Base-by-base conservation (phyloP, 345 rosid species). In the Eucalyptus pumila region DNA sequence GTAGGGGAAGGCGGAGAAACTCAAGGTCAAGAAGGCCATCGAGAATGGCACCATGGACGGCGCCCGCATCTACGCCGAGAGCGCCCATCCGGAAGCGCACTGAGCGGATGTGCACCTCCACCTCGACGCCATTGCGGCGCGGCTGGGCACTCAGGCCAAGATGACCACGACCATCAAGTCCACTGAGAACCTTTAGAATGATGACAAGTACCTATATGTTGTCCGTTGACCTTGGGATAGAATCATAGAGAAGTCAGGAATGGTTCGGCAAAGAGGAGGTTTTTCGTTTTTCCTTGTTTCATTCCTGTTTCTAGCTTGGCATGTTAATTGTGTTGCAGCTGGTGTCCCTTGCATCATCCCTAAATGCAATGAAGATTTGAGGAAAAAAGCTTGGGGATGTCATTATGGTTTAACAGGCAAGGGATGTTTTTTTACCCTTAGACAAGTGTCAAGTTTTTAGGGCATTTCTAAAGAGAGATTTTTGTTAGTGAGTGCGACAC, bases 21-120 rank as follows among this genome's bases (percentile, higher is more conserved):
- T 97, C 89, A 97, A 97, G 93, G 97, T 96, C 54, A 97, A 98
- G 94, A 97, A 97, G 93, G 99, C 98, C 86, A 95, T 97, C 89
- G 99, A 97, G 95, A 97, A 97, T 58, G 99, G 99, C 4, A 97
- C 97, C 91, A 94, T 97, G 98, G 99, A 98, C 87, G 98, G 99
- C 27, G 99, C 96, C 47, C 94, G 99, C 91, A 97, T 97, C 97
- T 98, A 98, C 83, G 98, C 98, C 3, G 99, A 96, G 94, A 98
- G 95, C 91, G 95, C 98, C 54, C 86, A 97, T 98, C 90, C 94
- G 99, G n/a, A 98, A 97, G 92, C 94, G 99, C 32, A 94, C 94
- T 86, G 96, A 98, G 94, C 99, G 96, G 96, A 95, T 98, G 99
- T 95, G 97, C 90, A 95, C 90, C 98, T 98, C 14, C 94, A 95